These are phyloP conservation scores for Paxillus involutus DNA, from an alignment of 768 basidiomycete genomes.

Conservation along the genomic window DNA sequence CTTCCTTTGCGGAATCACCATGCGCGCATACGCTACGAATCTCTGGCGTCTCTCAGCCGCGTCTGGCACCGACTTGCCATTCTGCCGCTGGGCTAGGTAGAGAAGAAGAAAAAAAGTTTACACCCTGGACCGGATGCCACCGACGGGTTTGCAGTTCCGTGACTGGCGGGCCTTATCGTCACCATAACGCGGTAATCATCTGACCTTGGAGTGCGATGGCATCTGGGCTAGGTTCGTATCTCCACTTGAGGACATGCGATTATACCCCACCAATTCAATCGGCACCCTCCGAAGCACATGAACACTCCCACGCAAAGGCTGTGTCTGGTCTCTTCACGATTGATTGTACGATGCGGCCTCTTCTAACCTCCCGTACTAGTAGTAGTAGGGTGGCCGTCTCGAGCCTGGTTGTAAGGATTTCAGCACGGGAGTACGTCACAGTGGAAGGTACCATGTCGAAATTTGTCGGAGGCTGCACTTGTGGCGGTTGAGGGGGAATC, in stretches of 20 bases:
- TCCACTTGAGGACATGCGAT: conserved; percentile 12
- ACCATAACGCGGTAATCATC: conserved; percentile 13
- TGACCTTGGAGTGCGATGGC: neutral
- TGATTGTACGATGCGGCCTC: conserved; percentile 17
- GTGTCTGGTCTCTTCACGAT: conserved; percentile 20
- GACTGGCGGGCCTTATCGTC: conserved; percentile 14
- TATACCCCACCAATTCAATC: conserved; percentile 27
- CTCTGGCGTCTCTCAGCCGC: neutral
- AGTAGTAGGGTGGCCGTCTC: neutral
- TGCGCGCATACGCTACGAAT: neutral
- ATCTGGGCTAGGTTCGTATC: conserved; percentile 18
- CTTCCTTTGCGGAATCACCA: neutral
- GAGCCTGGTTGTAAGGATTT: neutral
- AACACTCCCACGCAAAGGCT: conserved; percentile 29
- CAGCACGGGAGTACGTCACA: conserved; percentile 16
- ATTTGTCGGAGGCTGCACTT: conserved; percentile 3
- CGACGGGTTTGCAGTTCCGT: conserved; percentile 12
- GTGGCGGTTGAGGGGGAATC: neutral
- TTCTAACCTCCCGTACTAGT: neutral
- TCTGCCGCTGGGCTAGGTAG: neutral
- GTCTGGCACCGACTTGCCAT: neutral
- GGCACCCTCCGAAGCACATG: conserved; percentile 17
- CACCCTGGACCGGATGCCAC: conserved; percentile 6
- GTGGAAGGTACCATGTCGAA: neutral
- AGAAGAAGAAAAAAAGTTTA: conserved; percentile 6